Percentiles rank a stretch among this genome's conserved stretches.
These are phyloP conservation scores for Aspergillus vadensis DNA, from an alignment of 2,329 filamentous ascomycete species.

Conservation along the genomic window DNA sequence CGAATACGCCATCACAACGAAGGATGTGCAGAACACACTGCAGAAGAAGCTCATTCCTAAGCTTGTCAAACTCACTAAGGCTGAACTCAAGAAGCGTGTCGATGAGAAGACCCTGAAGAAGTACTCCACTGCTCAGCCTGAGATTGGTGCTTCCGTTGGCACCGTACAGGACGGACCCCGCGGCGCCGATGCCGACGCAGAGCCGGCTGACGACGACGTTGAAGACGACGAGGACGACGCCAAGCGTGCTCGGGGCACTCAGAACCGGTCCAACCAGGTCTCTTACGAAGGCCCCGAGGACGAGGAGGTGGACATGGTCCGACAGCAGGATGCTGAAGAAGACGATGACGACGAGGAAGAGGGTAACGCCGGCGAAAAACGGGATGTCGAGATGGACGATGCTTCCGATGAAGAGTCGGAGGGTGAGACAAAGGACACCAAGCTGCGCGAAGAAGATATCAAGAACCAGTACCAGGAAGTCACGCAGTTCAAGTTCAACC, in stretches of 20 bases:
- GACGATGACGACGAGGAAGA: conserved; percentile 59
- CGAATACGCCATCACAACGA: conserved; percentile 78
- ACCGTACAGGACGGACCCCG: conserved; percentile 54
- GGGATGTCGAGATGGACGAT: conserved; percentile 41
- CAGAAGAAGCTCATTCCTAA: conserved; percentile 75
- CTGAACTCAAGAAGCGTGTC: conserved; percentile 77
- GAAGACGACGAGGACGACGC: conserved; percentile 76
- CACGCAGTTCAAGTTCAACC: conserved; percentile 77
- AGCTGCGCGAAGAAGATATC: conserved; percentile 64
- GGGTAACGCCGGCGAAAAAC: conserved; percentile 30
- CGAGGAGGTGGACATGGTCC: conserved; percentile 79
- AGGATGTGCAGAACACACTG: conserved; percentile 77
- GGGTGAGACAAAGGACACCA: conserved; percentile 40
- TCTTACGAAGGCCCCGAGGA: conserved; percentile 94
- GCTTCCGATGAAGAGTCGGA: conserved; percentile 42
- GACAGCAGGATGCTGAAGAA: conserved; percentile 61
- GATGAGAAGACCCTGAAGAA: conserved; percentile 58
- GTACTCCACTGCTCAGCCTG: conserved; percentile 71
- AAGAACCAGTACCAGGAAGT: conserved; percentile 67
- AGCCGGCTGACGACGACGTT: conserved; percentile 69
- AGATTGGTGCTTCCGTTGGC: conserved; percentile 68
- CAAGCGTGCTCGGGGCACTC: conserved; percentile 59
- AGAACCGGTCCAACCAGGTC: conserved; percentile 77
- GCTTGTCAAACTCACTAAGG: conserved; percentile 69
- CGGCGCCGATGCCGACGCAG: conserved; percentile 54